Percentiles rank a stretch among this genome's conserved stretches.
phyloP scores from a whole-genome alignment of 352 stramenopile species.

The Globisporangium carolinianum region DNA sequence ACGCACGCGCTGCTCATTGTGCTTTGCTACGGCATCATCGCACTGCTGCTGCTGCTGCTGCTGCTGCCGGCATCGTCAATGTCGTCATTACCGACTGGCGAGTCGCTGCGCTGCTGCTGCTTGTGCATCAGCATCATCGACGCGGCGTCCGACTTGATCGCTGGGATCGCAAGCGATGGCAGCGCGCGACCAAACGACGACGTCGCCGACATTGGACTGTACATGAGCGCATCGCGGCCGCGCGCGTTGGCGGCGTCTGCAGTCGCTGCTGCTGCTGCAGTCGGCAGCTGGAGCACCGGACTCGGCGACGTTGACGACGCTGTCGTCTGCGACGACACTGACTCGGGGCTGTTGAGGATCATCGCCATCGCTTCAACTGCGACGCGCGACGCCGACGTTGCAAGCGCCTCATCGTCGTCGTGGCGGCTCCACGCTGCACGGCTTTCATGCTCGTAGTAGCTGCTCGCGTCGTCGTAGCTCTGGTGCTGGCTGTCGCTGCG shows the following conservation, averaged over 20 bases:
- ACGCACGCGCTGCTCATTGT: too few relatives aligned
- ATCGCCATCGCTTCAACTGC: slow-evolving; percentile 57
- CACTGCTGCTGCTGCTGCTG: background rate
- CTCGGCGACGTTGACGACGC: background rate
- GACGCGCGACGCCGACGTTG: slow-evolving; percentile 15
- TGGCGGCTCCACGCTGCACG: slow-evolving; percentile 29
- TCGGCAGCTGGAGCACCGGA: background rate
- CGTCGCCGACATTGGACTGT: slow-evolving; percentile 14
- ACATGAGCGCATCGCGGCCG: slow-evolving; percentile 8
- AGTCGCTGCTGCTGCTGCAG: background rate
- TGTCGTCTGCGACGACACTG: slow-evolving; percentile 4
- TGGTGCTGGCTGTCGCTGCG: background rate
- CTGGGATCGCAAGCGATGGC: slow-evolving; percentile 13
- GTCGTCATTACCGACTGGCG: background rate
- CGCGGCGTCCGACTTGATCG: slow-evolving; percentile 2
- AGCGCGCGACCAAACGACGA: slow-evolving; percentile 15
- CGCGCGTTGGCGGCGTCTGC: background rate
- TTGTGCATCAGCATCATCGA: background rate
- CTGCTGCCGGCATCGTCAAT: background rate
- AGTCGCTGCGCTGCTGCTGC: background rate
- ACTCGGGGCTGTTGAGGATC: slow-evolving; percentile 61
- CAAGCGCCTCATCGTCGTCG: slow-evolving; percentile 1
- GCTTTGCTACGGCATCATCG: background rate
- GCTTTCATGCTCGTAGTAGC: background rate
- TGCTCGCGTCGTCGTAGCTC: background rate